Evolutionary conservation across 805 yeast genomes (phyloP), one percentile per base, ranked within the genome.

Genomic region (Wickerhamiella galacta): DNA sequence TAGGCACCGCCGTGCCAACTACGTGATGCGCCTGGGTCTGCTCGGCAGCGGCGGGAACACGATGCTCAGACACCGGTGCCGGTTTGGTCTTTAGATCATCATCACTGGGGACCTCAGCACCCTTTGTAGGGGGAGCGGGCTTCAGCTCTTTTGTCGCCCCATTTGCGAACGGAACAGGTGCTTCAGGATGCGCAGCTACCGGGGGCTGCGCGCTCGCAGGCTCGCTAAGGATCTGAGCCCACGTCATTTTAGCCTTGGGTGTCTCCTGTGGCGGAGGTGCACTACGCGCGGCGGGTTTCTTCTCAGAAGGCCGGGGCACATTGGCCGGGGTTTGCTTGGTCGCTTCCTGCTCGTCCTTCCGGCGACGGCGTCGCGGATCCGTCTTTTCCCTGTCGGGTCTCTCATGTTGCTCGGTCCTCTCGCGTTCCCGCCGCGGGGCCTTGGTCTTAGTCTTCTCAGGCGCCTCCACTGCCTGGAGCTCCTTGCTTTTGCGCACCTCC

Each of bases 401-500:
- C 8, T 20, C 23, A 8, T 20, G 23, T 8, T 11, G 23, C 23
- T 20, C 23, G 23, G 23, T 8, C 10, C 23, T 8, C 11, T 20
- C 23, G 6, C 34, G 34, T 12, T 31, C 34, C 10, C 16, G 32
- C 21, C 28, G 33, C 18, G 14, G 28, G 7, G 17, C 24, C 8
- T n/a, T 12, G 26, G 19, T 26, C 30, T 28, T 16, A 3, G 23
- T 20, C 12, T 20, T 20, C 20, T 10, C 36, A 6, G n/a, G 25
- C 18, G 28, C 26, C 28, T 23, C 28, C 32, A 11, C 16, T 3
- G 52, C 61, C 60, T 55, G 70, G 58, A 66, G 63, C 37, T 68
- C 69, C 54, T 74, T 77, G 37, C 68, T 70, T 54, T 73, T 77
- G 31, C 47, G 45, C 51, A 42, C 52, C 58, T 58, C 41, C 28